These are phyloP conservation scores for Alloascoidea africana DNA, from an alignment of 805 yeast genomes.

Conservation along the genomic window DNA sequence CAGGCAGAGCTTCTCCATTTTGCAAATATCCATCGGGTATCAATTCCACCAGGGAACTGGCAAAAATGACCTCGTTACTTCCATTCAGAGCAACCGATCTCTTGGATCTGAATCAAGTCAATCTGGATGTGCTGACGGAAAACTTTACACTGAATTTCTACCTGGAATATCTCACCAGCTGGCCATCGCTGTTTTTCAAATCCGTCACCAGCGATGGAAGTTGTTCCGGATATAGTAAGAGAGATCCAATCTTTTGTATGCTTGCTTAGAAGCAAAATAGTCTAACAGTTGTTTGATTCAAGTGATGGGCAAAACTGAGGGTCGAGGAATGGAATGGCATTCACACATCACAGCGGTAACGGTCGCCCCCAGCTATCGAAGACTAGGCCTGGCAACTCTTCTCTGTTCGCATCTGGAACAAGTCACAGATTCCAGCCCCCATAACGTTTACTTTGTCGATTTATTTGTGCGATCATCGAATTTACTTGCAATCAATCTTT, in stretches of 20 bases:
- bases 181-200: slow-evolving; percentile 88
- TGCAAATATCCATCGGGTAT: too few species aligned
- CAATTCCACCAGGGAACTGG: too few species aligned
- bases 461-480: slow-evolving; percentile 86
- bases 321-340: slow-evolving; percentile 78
- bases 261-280: background rate
- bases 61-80: slow-evolving; percentile 64
- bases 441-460: slow-evolving; percentile 74
- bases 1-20: too few species aligned
- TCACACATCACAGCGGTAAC: slow-evolving; percentile 95
- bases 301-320: slow-evolving; percentile 97
- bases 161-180: slow-evolving; percentile 61
- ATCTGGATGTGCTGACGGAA: slow-evolving; percentile 83
- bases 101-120: slow-evolving; percentile 56
- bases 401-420: slow-evolving; percentile 62
- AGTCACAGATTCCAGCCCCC: slow-evolving; percentile 64
- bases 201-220: slow-evolving; percentile 27
- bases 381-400: slow-evolving; percentile 75
- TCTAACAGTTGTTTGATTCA: slow-evolving; percentile 32
- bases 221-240: slow-evolving; percentile 19
- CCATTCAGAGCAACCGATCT: slow-evolving; percentile 86
- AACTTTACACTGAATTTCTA: slow-evolving; percentile 79
- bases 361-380: slow-evolving; percentile 63
- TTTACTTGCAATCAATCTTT: slow-evolving; percentile 59
- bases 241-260: background rate